These are phyloP conservation scores for Ophiostoma perfectum DNA, from an alignment of 2,329 filamentous ascomycete genomes.

Conservation along the genomic window DNA sequence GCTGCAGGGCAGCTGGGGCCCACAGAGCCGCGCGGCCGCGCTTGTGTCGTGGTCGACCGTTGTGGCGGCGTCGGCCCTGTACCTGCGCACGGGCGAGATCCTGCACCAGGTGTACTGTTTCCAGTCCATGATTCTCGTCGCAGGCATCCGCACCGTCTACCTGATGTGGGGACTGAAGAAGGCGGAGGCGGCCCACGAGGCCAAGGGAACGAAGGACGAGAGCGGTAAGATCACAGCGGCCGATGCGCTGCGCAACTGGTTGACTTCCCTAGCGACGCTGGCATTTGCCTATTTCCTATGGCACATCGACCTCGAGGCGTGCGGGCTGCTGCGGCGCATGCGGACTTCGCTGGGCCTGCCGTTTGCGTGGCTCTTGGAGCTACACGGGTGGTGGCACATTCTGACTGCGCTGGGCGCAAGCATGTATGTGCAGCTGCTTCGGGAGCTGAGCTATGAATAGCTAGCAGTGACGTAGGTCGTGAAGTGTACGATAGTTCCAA, in stretches of 20 bases:
- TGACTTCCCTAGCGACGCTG: slow-evolving; percentile 14
- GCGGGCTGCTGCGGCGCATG: slow-evolving; percentile 41
- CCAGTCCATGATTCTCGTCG: slow-evolving; percentile 31
- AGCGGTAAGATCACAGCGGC: neutral
- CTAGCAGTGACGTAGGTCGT: too few species aligned
- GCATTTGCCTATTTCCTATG: slow-evolving; percentile 47
- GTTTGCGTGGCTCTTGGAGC: slow-evolving; percentile 50
- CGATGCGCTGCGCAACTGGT: slow-evolving; percentile 2
- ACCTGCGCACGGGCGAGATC: slow-evolving; percentile 40
- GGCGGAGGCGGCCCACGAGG: slow-evolving; percentile 24
- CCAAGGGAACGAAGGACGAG: neutral
- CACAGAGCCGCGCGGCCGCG: slow-evolving; percentile 39
- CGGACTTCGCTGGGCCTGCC: slow-evolving; percentile 47
- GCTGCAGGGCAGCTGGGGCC: slow-evolving; percentile 44
- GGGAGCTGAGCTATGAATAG: slow-evolving; percentile 14
- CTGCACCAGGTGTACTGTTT: slow-evolving; percentile 42
- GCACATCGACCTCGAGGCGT: slow-evolving; percentile 53
- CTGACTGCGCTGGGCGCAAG: slow-evolving; percentile 51
- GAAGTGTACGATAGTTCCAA: too few species aligned
- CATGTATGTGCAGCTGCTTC: slow-evolving; percentile 20
- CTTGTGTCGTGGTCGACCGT: slow-evolving; percentile 38
- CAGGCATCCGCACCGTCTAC: slow-evolving; percentile 35
- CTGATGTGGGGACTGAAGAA: slow-evolving; percentile 29
- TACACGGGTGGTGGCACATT: slow-evolving; percentile 62
- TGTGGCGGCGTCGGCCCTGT: slow-evolving; percentile 39